phyloP scores from a whole-genome alignment of 1,284 basidiomycete species.

The Coniferiporia sulphurascens region DNA sequence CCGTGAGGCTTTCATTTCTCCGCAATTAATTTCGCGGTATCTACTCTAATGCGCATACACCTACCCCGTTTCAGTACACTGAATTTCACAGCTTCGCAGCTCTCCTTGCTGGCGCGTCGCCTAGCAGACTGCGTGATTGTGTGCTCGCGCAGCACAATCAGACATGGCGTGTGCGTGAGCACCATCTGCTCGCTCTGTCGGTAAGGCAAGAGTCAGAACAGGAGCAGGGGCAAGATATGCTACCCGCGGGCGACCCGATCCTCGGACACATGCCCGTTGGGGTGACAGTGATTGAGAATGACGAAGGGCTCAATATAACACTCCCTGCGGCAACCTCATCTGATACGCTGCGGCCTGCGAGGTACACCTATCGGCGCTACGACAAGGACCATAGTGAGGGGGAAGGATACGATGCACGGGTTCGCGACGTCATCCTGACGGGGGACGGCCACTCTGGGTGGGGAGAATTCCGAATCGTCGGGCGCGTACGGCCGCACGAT shows the following conservation, averaged over 20 bases:
- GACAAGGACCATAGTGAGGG: slow-evolving; percentile 14
- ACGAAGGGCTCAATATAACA: slow-evolving; percentile 39
- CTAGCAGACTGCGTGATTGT: slow-evolving; percentile 49
- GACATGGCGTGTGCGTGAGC: slow-evolving; percentile 71
- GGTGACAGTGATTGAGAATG: slow-evolving; percentile 35
- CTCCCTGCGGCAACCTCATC: slow-evolving; percentile 2
- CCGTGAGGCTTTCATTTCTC: slow-evolving; percentile 37
- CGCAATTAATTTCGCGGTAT: no score
- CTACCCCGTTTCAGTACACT: slow-evolving; percentile 47
- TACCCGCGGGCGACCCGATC: slow-evolving; percentile 31
- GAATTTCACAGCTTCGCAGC: slow-evolving; percentile 65
- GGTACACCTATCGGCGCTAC: background rate
- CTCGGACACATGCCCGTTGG: slow-evolving; percentile 54
- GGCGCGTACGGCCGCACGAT: slow-evolving; percentile 64
- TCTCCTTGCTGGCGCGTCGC: slow-evolving; percentile 58
- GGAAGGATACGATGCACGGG: slow-evolving; percentile 25
- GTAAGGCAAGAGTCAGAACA: background rate
- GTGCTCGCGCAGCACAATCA: slow-evolving; percentile 66
- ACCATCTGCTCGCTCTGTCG: slow-evolving; percentile 42
- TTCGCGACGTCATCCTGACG: slow-evolving; percentile 59
- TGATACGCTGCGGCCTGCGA: background rate
- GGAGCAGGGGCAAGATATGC: background rate
- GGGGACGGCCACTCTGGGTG: slow-evolving; percentile 81
- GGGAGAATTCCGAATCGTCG: slow-evolving; percentile 70
- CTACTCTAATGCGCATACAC: no score